Conservation (phyloP, 1,284 basidiomycete genomes). For the Ustilago trichophora region DNA sequence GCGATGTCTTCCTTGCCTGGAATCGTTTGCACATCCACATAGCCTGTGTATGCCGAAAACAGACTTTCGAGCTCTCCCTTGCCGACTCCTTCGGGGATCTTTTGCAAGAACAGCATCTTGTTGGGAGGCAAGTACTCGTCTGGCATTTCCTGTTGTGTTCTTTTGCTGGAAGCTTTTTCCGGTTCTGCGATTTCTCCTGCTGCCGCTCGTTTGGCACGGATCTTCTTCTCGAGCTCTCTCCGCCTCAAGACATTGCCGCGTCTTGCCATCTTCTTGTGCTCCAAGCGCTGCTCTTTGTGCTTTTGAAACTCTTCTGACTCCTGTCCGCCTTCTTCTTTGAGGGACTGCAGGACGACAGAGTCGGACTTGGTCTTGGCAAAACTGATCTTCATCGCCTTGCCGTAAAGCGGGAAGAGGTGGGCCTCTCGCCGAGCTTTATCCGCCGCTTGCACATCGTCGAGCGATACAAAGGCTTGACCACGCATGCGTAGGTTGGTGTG, state of each 20-base stretch:
- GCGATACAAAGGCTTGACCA: constrained; percentile 96
- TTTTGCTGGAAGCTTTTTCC: constrained; percentile 36
- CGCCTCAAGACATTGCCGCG: constrained; percentile 46
- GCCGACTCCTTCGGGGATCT: constrained; percentile 52
- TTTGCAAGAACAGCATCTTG: constrained; percentile 96
- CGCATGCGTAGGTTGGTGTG: constrained; percentile 95
- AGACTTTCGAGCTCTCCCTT: constrained; percentile 55
- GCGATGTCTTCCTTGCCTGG: constrained; percentile 63
- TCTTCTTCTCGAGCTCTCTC: constrained; percentile 49
- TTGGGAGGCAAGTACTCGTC: constrained; percentile 99
- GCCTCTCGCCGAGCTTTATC: constrained; percentile 90
- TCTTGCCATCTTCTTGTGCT: constrained; percentile 51
- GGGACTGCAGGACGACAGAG: constrained; percentile 74
- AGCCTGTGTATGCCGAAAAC: constrained; percentile 55
- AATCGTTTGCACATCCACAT: constrained; percentile 61
- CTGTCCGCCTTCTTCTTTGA: constrained; percentile 20
- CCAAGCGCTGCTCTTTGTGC: constrained; percentile 72
- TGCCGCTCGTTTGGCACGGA: constrained; percentile 39
- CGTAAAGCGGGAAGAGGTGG: constrained; percentile 91
- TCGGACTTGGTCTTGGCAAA: constrained; percentile 90
- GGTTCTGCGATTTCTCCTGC: constrained; percentile 42
- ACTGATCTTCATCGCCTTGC: constrained; percentile 85
- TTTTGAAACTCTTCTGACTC: constrained; percentile 37
- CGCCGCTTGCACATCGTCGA: constrained; percentile 81
- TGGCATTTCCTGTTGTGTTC: constrained; percentile 73